phyloP scores from a whole-genome alignment of 2,329 filamentous ascomycete genomes.

The Aspergillus flavus region DNA sequence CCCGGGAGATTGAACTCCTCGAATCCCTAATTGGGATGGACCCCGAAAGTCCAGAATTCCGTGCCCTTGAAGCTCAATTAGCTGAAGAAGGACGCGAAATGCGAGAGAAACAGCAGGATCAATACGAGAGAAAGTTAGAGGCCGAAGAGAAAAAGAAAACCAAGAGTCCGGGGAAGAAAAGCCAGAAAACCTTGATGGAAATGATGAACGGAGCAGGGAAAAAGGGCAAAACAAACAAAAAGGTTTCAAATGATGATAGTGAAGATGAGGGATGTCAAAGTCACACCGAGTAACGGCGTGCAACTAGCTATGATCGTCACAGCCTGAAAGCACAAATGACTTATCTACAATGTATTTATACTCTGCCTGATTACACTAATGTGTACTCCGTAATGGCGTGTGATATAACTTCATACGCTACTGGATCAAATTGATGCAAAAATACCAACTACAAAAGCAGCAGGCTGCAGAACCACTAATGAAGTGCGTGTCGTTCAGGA shows the following conservation, averaged over 20 bases:
- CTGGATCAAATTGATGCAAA: background rate
- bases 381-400: background rate
- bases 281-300: conserved; percentile 7
- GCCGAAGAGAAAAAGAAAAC: conserved; percentile 56
- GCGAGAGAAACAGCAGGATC: conserved; percentile 73
- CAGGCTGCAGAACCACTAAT: background rate
- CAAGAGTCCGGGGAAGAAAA: conserved; percentile 45
- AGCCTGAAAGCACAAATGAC: background rate
- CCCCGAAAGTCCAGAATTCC: conserved; percentile 72
- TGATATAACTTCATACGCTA: background rate
- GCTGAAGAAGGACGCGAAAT: conserved; percentile 70
- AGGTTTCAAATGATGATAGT: conserved; percentile 10
- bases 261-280: conserved; percentile 28
- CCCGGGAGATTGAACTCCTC: conserved; percentile 89
- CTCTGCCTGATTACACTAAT: background rate
- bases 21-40: conserved; percentile 88
- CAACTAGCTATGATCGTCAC: background rate
- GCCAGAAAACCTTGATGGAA: conserved; percentile 38
- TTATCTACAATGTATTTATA: background rate
- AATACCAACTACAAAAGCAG: background rate
- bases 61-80: conserved; percentile 64
- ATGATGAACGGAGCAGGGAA: conserved; percentile 33
- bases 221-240: conserved; percentile 9
- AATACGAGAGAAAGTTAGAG: conserved; percentile 73
- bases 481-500: background rate